Percentiles rank a stretch among this genome's conserved stretches.
phyloP scores from a whole-genome alignment of 768 basidiomycete genomes.

The Kwoniella sp. region DNA sequence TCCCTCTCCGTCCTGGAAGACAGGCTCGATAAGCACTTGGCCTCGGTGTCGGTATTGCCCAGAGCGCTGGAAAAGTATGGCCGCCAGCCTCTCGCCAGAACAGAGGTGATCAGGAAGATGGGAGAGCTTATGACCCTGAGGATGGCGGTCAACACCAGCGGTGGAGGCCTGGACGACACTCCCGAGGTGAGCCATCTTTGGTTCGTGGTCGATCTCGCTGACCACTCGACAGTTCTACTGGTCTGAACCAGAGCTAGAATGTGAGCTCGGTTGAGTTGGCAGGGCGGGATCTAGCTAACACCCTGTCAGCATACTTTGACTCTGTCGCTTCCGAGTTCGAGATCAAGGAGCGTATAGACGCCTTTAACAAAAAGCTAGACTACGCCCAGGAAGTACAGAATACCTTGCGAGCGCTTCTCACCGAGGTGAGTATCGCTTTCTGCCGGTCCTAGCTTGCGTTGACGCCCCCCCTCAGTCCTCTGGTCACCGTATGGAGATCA shows the following conservation, averaged over 20 bases:
- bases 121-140: conserved; percentile 87
- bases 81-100: conserved; percentile 73
- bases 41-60: conserved; percentile 74
- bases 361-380: conserved; percentile 77
- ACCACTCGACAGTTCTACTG: conserved; percentile 77
- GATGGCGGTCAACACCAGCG: conserved; percentile 74
- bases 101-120: conserved; percentile 82
- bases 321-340: conserved; percentile 80
- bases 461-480: conserved; percentile 60
- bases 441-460: not conserved
- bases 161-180: conserved; percentile 49
- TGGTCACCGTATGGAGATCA: conserved; percentile 85
- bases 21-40: conserved; percentile 74
- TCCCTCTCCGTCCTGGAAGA: conserved; percentile 81
- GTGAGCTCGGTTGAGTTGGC: conserved; percentile 51
- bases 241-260: conserved; percentile 85
- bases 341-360: conserved; percentile 70
- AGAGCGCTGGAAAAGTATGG: conserved; percentile 71
- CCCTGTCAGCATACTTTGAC: conserved; percentile 66
- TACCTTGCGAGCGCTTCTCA: conserved; percentile 78
- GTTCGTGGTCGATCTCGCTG: not conserved
- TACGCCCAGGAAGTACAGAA: conserved; percentile 69
- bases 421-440: conserved; percentile 59
- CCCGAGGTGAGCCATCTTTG: conserved; percentile 34
- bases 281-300: not conserved